Percentiles rank a stretch among this genome's conserved stretches.
Evolutionary conservation across 805 yeast species (phyloP).

Genomic region (Candida peoriensis): DNA sequence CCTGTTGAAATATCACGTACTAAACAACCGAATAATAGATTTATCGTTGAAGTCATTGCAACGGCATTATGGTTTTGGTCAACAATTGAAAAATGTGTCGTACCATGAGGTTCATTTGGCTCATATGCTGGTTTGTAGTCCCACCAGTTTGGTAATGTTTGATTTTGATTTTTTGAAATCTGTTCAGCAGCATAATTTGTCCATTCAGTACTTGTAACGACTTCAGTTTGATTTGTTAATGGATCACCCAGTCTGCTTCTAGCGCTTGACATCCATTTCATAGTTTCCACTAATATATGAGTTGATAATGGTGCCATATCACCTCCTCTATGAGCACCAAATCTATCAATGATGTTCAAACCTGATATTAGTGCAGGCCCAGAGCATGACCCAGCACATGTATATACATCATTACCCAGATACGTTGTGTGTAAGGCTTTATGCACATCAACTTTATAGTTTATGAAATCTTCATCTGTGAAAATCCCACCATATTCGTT

Average conservation of each 20-base stretch:
- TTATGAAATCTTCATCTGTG: slow-evolving; percentile 56
- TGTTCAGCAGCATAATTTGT: slow-evolving; percentile 40
- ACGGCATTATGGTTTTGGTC: slow-evolving; percentile 77
- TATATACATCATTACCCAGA: slow-evolving; percentile 40
- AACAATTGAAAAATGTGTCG: slow-evolving; percentile 79
- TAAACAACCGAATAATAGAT: slow-evolving; percentile 75
- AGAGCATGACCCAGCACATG: slow-evolving; percentile 70
- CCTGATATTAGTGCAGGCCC: slow-evolving; percentile 83
- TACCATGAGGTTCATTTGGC: slow-evolving; percentile 79
- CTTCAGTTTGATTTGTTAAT: slow-evolving; percentile 29
- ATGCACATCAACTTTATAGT: slow-evolving; percentile 44
- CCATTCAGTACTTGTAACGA: slow-evolving; percentile 47
- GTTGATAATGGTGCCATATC: slow-evolving; percentile 46
- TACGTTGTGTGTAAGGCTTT: slow-evolving; percentile 40
- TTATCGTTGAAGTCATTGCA: slow-evolving; percentile 83
- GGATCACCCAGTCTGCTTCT: slow-evolving; percentile 84
- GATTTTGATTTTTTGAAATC: slow-evolving; percentile 49
- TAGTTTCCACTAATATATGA: slow-evolving; percentile 73
- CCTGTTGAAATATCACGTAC: slow-evolving; percentile 83
- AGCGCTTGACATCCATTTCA: slow-evolving; percentile 92
- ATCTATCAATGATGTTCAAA: slow-evolving; percentile 53
- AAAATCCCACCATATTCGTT: slow-evolving; percentile 63
- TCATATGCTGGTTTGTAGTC: slow-evolving; percentile 79
- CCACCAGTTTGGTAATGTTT: slow-evolving; percentile 60
- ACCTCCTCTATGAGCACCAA: slow-evolving; percentile 34